phyloP scores from a whole-genome alignment of 192 early-diverging fungal genomes.

The Coemansia sp. region DNA sequence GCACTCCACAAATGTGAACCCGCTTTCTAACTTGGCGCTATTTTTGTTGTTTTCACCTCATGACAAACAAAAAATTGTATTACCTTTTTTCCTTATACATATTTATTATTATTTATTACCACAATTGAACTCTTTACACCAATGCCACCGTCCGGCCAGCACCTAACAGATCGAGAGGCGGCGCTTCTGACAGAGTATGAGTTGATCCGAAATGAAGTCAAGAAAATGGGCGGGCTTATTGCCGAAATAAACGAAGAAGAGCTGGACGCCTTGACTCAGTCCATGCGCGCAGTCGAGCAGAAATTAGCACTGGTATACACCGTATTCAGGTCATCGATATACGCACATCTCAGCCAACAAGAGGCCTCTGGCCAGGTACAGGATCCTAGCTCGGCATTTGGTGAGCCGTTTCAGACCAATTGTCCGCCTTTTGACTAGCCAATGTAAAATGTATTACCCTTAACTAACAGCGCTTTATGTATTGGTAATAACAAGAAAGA shows the following conservation, averaged over 20 bases:
- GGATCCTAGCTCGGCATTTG: constrained; percentile 24
- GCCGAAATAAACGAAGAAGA: constrained; percentile 51
- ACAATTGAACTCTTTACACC: not conserved
- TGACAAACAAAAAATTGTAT: not conserved
- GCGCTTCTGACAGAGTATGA: constrained; percentile 53
- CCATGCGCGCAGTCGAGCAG: constrained; percentile 53
- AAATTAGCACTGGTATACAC: constrained; percentile 52
- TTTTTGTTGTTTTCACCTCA: not conserved
- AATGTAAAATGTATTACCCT: not conserved
- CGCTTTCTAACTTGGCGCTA: not conserved
- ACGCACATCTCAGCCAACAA: constrained; percentile 50
- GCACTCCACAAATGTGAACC: not conserved
- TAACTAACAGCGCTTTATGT: not conserved
- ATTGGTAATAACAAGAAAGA: not conserved
- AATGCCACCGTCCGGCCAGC: constrained; percentile 40
- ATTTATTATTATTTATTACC: not conserved
- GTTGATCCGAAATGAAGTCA: constrained; percentile 50
- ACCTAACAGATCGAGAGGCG: constrained; percentile 44
- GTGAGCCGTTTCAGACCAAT: constrained; percentile 51
- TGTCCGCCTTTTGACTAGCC: constrained; percentile 51
- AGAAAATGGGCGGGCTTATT: constrained; percentile 47
- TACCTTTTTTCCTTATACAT: not conserved
- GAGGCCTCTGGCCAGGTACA: constrained; percentile 21
- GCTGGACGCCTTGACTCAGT: constrained; percentile 47
- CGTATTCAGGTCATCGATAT: constrained; percentile 52